A percentile compares a stretch with the other conserved stretches of the same genome.
These are phyloP conservation scores for Camelina neglecta DNA, from an alignment of 345 rosid species.

Conservation along the genomic window DNA sequence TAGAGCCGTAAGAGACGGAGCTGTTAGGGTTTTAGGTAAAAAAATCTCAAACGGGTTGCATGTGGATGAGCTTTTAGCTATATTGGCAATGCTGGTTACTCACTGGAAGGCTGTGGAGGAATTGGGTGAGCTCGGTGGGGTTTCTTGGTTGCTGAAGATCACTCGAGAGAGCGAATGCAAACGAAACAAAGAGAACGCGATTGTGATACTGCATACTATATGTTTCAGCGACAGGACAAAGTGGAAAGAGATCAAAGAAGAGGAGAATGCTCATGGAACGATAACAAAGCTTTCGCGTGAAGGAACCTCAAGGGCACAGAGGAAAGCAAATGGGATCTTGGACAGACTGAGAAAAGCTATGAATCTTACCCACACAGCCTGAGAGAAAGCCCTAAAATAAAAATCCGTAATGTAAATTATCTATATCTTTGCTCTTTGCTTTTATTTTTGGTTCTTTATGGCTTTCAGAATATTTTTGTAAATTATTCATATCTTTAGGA, in stretches of 20 bases:
- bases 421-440: not conserved
- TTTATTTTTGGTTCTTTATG: conserved; percentile 1
- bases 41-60: conserved; percentile 66
- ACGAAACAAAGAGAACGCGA: conserved; percentile 84
- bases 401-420: conserved; percentile 38
- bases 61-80: conserved; percentile 84
- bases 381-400: conserved; percentile 29
- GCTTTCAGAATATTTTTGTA: conserved; percentile 37
- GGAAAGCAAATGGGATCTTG: conserved; percentile 84
- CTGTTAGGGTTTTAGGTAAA: conserved; percentile 66
- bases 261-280: conserved; percentile 65
- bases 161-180: conserved; percentile 76
- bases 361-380: conserved; percentile 89
- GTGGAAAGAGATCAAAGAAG: conserved; percentile 79
- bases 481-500: conserved; percentile 39
- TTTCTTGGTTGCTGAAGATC: conserved; percentile 74
- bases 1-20: conserved; percentile 85
- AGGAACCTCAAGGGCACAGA: conserved; percentile 93
- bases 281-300: conserved; percentile 76
- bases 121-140: conserved; percentile 68
- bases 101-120: conserved; percentile 79
- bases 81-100: conserved; percentile 81
- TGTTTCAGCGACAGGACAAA: conserved; percentile 77
- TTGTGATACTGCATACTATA: conserved; percentile 74
- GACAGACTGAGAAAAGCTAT: conserved; percentile 71